These are phyloP conservation scores for Nigrospora osmanthi DNA, from an alignment of 2,329 filamentous ascomycete genomes.

Conservation along the genomic window DNA sequence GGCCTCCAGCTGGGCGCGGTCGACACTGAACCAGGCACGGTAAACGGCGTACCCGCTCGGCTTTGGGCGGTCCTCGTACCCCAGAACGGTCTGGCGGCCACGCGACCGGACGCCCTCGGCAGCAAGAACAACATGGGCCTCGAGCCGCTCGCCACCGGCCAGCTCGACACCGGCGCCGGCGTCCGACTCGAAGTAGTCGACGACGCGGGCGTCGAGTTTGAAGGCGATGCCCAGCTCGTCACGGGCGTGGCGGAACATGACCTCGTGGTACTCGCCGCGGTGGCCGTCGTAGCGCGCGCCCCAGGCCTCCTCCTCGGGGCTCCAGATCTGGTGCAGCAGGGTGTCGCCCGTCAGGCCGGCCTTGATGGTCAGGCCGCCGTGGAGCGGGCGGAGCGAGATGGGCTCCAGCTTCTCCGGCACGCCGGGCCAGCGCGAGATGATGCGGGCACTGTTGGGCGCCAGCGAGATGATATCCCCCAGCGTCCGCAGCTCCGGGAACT, in stretches of 20 bases:
- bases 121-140: slow-evolving; percentile 43
- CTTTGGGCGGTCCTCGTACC: slow-evolving; percentile 35
- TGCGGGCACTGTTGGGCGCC: slow-evolving; percentile 47
- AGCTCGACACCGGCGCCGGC: slow-evolving; percentile 29
- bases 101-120: slow-evolving; percentile 47
- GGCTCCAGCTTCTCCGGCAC: slow-evolving; percentile 38
- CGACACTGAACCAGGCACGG: slow-evolving; percentile 39
- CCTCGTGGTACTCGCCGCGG: slow-evolving; percentile 42
- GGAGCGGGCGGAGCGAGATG: slow-evolving; percentile 30
- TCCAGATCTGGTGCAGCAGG: slow-evolving; percentile 38
- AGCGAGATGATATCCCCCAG: slow-evolving; percentile 45
- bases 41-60: slow-evolving; percentile 40
- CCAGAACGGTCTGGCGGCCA: slow-evolving; percentile 40
- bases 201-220: slow-evolving; percentile 32
- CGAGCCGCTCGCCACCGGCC: slow-evolving; percentile 27
- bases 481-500: slow-evolving; percentile 32
- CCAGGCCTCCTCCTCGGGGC: slow-evolving; percentile 25
- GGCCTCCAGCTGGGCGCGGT: slow-evolving; percentile 30
- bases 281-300: slow-evolving; percentile 45
- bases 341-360: slow-evolving; percentile 40
- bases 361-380: slow-evolving; percentile 37
- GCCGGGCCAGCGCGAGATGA: slow-evolving; percentile 47
- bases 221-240: slow-evolving; percentile 41
- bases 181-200: slow-evolving; percentile 37
- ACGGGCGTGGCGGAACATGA: slow-evolving; percentile 40